These are phyloP conservation scores for Collybia mongolica DNA, from an alignment of 768 basidiomycete genomes.

Conservation along the genomic window DNA sequence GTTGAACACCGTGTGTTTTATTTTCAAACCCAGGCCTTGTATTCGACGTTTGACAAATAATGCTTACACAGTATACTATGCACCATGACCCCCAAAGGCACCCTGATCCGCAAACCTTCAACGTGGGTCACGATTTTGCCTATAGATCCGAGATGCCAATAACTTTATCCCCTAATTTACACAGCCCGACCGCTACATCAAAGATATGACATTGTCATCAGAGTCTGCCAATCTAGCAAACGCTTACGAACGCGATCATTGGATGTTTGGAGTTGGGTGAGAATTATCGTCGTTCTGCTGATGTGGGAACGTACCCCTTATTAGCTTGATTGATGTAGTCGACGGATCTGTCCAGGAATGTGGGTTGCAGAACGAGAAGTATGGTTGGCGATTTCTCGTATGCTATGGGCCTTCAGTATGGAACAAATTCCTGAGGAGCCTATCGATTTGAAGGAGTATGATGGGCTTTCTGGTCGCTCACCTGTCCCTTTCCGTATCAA, in stretches of 20 bases:
- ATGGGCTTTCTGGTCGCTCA: conserved; percentile 40
- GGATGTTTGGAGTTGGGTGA: conserved; percentile 51
- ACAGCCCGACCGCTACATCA: conserved; percentile 45
- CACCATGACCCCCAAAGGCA: conserved; percentile 35
- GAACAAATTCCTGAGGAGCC: conserved; percentile 35
- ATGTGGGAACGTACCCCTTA: background rate
- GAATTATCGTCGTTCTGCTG: background rate
- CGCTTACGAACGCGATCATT: conserved; percentile 45
- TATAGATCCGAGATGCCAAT: too few relatives aligned
- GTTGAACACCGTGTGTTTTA: conserved; percentile 31
- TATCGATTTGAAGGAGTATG: conserved; percentile 42
- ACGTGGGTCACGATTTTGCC: conserved; percentile 14
- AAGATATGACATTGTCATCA: conserved; percentile 32
- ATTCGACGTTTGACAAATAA: conserved; percentile 14
- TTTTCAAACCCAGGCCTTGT: background rate
- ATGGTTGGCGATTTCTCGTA: conserved; percentile 40
- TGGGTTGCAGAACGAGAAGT: conserved; percentile 45
- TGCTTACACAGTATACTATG: conserved; percentile 29
- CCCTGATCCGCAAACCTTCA: conserved; percentile 35
- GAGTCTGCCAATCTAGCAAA: conserved; percentile 43
- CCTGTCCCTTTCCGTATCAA: conserved; percentile 37
- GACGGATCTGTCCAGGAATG: conserved; percentile 44
- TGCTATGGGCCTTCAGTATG: conserved; percentile 45
- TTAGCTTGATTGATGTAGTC: conserved; percentile 12
- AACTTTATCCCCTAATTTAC: background rate